Evolutionary conservation across 164 flowering plant genomes (phyloP), one percentile per base, ranked within the genome.

Genomic region (Houttuynia cordata): DNA sequence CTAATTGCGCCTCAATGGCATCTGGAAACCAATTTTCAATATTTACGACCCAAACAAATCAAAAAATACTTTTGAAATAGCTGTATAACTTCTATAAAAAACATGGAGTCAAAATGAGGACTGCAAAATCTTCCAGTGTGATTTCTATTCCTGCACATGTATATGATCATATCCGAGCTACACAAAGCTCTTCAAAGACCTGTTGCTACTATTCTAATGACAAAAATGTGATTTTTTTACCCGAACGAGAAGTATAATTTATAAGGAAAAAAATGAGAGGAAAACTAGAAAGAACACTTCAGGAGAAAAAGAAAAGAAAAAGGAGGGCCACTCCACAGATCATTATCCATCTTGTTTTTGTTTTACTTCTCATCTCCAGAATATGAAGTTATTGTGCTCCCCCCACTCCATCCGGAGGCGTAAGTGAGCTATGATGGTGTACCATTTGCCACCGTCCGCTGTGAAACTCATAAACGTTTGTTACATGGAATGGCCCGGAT

Each of bases 371-470:
- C n/a, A 10, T 45, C 49, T 45, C 17, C 17, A 45, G 14, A 12
- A 45, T 45, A 45, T 45, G 49, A 45, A 45, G 17, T 45, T 10
- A 45, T 45, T 45, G 17, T 17, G 49, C 49, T 45, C 17, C 83
- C 22, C 62, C 76, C 53, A 71, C 84, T 51, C 74, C 87, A 56
- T 78, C 80, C 21, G 62, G 55, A 53, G 79, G 73, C 81, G 81
- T 71, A 59, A 73, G 71, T 20, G 96, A 82, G 76, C 85, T 71
- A 78, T 93, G 98, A 76, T 93, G 98, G 73, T 93, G 97, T 70
- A 93, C 98, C 88, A 93, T 77, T 71, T 72, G 80, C 97, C 97
- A 89, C 59, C 71, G 78, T 40, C 85, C 90, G 50, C 79, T 77
- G 56, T 90, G 93, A 60, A 80, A 78, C 84, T 94, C 99, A 57